Percentiles rank a stretch among this genome's conserved stretches.
These are phyloP conservation scores for Neospermospora avenae DNA, from an alignment of 2,329 filamentous ascomycete species.

Conservation along the genomic window DNA sequence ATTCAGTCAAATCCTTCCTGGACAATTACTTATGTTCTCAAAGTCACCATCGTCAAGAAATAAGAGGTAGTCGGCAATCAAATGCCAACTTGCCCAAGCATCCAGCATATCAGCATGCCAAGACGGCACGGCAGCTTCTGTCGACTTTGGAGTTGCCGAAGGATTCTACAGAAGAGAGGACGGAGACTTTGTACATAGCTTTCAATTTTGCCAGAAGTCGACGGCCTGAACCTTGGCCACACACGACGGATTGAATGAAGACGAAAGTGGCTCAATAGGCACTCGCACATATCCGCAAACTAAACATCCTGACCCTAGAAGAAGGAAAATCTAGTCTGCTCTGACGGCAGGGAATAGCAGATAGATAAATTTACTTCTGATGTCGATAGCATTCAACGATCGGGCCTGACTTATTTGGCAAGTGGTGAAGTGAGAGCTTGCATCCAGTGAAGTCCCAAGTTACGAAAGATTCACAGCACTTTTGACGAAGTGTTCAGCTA, in stretches of 20 bases:
- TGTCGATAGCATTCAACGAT: not conserved
- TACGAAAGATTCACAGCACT: no score
- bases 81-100: not conserved
- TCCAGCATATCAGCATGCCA: conserved; percentile 7
- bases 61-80: conserved; percentile 33
- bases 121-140: conserved; percentile 5
- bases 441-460: no score
- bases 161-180: not conserved
- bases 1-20: not conserved
- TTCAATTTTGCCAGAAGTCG: conserved; percentile 17
- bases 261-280: conserved; percentile 1
- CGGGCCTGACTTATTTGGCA: no score
- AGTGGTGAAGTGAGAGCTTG: no score
- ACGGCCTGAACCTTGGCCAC: conserved; percentile 20
- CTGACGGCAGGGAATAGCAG: not conserved
- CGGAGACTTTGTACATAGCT: conserved; percentile 14
- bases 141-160: not conserved
- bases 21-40: conserved; percentile 17
- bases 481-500: no score
- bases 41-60: conserved; percentile 68
- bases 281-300: not conserved
- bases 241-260: conserved; percentile 1
- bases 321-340: not conserved
- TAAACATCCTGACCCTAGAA: not conserved
- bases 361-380: conserved; percentile 3